Base-by-base conservation (phyloP, 2,329 filamentous ascomycete genomes). In the Fusarium lyarnte region DNA sequence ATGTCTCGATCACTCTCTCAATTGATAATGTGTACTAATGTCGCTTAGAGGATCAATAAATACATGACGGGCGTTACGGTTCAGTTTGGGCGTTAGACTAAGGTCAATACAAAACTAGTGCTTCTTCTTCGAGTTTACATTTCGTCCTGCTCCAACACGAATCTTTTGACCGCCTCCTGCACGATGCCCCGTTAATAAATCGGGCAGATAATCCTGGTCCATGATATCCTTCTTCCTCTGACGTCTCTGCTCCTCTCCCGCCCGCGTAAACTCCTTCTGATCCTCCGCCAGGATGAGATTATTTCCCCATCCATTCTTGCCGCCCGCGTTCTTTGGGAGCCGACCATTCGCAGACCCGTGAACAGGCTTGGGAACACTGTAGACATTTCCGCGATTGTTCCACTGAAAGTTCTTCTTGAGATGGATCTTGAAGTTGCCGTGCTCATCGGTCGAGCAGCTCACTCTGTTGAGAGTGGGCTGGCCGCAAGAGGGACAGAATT, bases 321-420 rank as follows among this genome's bases (percentile, higher is more conserved):
- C 95, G 45, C 94, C 94, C 3, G 90, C 91, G 13, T 83, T 88
- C 84, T 82, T 89, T 81, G 89, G 81, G 83, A 85, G 87, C 81
- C 94, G 94, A 51, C 94, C 94, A 81, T 91, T 97, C 11, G 95
- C 84, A 19, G 89, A 92, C 5, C 96, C 96, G 68, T 93, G 90
- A 17, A 93, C 89, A 0, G 96, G 93, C 84, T 98, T 98, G 3
- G 96, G 96, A 47, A 99, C 91, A 80, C 94, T 97, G 85, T 92
- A 99, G 41, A 94, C 90, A 81, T 98, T 96, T 58, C 96, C 96
- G 29, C 95, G 89, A 75, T 92, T 97, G 83, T 97, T 98, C 91
- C 92, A 97, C 83, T 98, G 94, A 86, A 96, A 97, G 82, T 97
- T 97, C 82, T 91, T 92, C 86, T 97, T 97, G 66, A 99, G 86